Base-by-base conservation (phyloP, 2,329 filamentous ascomycete species). In the Epichloe bromicola region DNA sequence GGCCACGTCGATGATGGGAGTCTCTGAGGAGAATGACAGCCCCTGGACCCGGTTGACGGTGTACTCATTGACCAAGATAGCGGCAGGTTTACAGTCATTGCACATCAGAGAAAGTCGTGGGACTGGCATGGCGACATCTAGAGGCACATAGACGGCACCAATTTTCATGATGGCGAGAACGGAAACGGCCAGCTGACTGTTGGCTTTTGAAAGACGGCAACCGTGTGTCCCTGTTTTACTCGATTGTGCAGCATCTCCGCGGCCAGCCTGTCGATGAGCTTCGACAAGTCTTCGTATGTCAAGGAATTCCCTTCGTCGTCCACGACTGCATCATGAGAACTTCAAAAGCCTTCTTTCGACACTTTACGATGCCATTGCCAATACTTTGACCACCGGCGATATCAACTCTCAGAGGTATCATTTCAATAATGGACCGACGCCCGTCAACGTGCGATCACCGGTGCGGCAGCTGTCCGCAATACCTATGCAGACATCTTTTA, bases 391-490 rank as follows among this genome's bases (percentile, higher is more conserved):
- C n/a, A 36, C 30, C 12, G 7, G 15, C 3, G 8, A 54, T 51
- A 59, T 58, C 58, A 51, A 76, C 69, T 1, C 64, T 62, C 1
- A 78, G 45, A 2, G 76, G 67, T 1, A 79, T 59, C 0, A 78
- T 57, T 79, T 78, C 2, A 78, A 52, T 40, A 72, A 71, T 41
- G 68, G 59, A 2, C 76, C 76, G 1, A 78, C 57, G 3, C 56
- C 50, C 7, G 59, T 51, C 2, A 65, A 50, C 1, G 63, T 53
- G 11, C 50, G 51, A 1, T 73, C 70, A 57, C 78, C 74, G 11
- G 12, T 38, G 7, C 43, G 30, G 26, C 30, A 34, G n/a, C n/a
- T 36, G 30, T 46, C 43, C 0, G 67, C 67, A 10, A 76, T 63
- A 5, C 74, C 75, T 48, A 79, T 73, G 30, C 58, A 62, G 19